Base-by-base conservation (phyloP, 345 rosid genomes). In the Mercurialis annua region DNA sequence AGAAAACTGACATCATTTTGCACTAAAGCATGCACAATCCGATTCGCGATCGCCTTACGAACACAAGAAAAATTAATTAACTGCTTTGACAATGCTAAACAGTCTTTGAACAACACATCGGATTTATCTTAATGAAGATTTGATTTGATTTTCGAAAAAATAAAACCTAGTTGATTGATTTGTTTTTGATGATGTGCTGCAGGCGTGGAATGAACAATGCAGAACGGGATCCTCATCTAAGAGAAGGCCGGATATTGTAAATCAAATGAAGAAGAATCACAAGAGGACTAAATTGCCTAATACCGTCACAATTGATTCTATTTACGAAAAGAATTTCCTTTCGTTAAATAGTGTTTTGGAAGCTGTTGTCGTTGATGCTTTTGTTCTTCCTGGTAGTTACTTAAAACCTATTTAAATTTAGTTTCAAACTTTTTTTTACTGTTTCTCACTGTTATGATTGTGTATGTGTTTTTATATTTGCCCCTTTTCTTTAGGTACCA, bases 201-300 rank as follows among this genome's bases (percentile, higher is more conserved):
- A 92, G 94, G 92, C 86, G 2, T 85, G 97, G 97, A 80, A 74
- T 33, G 98, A 91, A 71, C 98, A 84, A 70, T 77, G 80, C 61
- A 86, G 87, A 64, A 40, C 67, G 8, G 77, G 83, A 24, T 74
- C 79, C 21, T 73, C 92, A 1, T 88, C 81, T 86, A 40, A 40
- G 11, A 89, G 78, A 75, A 85, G 83, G 73, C 96, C 92, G 0
- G 89, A 88, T 15, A 77, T 92, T 46, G 76, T 9, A 8, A 40
- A 77, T 72, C 88, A 77, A 70, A 70, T 87, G 86, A 83, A 77
- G 77, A 87, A 71, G 81, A 79, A 83, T 55, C 87, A 92, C 63
- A 74, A 77, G 73, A 86, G 99, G 74, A 57, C 73, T 46, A 92
- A 84, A 72, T 90, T 88, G 42, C 85, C 84, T 10, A 91, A 82